Conservation (phyloP, 768 basidiomycete species). For the Termitomyces heimii region DNA sequence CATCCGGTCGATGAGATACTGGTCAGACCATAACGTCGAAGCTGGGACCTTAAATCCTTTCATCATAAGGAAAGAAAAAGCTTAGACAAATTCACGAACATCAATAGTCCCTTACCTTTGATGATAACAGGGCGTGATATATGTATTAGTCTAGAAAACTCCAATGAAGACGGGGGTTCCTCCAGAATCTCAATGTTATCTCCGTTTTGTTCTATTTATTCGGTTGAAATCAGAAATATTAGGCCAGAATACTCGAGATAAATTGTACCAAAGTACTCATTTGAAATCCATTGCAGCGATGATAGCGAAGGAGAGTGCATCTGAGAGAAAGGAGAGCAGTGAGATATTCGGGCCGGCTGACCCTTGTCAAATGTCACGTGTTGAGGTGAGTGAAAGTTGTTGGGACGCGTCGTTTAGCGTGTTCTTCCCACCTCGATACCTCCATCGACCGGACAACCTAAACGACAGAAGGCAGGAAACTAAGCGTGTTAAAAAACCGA, state of each 20-base stretch:
- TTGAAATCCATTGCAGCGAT: conserved; percentile 24
- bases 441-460: neutral
- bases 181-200: conserved; percentile 41
- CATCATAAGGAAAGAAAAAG: neutral
- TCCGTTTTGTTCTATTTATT: conserved; percentile 52
- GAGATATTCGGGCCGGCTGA: neutral
- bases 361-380: neutral
- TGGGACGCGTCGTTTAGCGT: conserved; percentile 6
- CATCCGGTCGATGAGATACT: conserved; percentile 55
- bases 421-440: too few species aligned
- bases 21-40: conserved; percentile 55
- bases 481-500: conserved; percentile 1
- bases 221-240: neutral
- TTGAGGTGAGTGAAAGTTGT: neutral
- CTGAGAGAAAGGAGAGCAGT: neutral
- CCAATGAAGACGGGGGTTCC: conserved; percentile 54
- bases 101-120: conserved; percentile 36
- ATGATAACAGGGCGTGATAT: conserved; percentile 72
- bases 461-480: neutral
- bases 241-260: neutral
- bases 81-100: neutral
- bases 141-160: conserved; percentile 64
- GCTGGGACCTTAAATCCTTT: conserved; percentile 47
- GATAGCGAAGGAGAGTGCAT: neutral
- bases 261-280: conserved; percentile 35